Base-by-base conservation (phyloP, 2,329 filamentous ascomycete genomes). In the Penicillium brevicompactum region DNA sequence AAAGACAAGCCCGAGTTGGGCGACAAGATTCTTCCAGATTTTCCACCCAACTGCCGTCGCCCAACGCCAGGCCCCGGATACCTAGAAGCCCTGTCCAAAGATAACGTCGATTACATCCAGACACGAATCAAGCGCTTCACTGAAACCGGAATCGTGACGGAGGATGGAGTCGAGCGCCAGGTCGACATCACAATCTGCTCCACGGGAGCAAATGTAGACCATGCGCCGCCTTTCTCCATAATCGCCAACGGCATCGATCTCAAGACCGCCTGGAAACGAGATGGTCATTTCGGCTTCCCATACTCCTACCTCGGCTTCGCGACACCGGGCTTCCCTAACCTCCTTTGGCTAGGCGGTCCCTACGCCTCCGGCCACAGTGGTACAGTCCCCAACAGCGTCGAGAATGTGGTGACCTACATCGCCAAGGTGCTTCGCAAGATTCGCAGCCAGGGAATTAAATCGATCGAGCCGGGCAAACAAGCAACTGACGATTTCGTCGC, bases 391-490 rank as follows among this genome's bases (percentile, higher is more conserved):
- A 84, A 89, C 63, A 82, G 79, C 55, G 79, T 87, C 22, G 89
- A 91, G 69, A 86, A 82, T 5, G 84, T 88, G 59, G 70, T 88
- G 1, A 82, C 84, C 0, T 88, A 87, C 68, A 81, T 84, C 53
- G 85, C 87, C 14, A 87, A 87, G 62, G 74, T 90, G 1, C 75
- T 91, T 0, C 84, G 88, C 45, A 91, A 91, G 64, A 78, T 85
- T 0, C 81, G 80, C 0, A 78, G 80, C 3, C 86, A 91, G 68
- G 86, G 86, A 2, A 88, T 91, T 72, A 83, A 81, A 63, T 79
- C 84, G 0, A 80, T 90, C 5, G 69, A 70, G 1, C 86, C 87
- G 0, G 82, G 79, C 0, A 78, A 79, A 45, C 74, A 76, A 30
- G 88, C 88, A 0, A 75, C 87, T 0, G 86, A 89, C 40, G 86